Base-by-base conservation (phyloP, 495 filamentous ascomycete genomes). In the Clavariopsis aquatica region DNA sequence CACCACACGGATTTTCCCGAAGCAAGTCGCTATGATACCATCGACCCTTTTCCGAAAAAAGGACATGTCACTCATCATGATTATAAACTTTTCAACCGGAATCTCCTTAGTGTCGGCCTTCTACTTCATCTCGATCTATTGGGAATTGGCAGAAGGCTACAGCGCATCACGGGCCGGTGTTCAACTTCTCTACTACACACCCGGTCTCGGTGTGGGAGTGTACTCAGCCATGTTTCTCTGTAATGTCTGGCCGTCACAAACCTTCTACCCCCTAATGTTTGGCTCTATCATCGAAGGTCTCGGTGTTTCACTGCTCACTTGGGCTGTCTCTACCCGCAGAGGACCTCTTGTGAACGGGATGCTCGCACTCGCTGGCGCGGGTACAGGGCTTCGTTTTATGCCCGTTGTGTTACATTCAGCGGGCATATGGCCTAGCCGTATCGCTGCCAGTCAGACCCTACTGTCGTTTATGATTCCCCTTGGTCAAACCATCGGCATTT, bases 81-180 rank as follows among this genome's bases (percentile, higher is more conserved):
- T 80, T 31, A 72, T 86, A 65, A 81, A 84, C 71, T 81, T 85
- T 51, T 69, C 78, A 9, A 76, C 68, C 8, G 68, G 68, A 29
- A 79, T 82, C 71, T 78, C 78, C 58, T 75, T 80, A 68, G 81
- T 79, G 66, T 76, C 78, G 13, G 78, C 85, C 27, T 82, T 85
- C 70, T 88, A 88, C 70, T 87, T 84, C 64, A 80, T 86, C 66
- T 79, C 79, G 31, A 71, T 85, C 12, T 88, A 86, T 72, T 87
- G 85, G 68, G 75, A 80, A 1, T 66, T 86, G 9, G 84, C 85
- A 0, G 71, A 80, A 68, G 76, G 73, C 24, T 78, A 79, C 49
- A 58, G 57, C 13, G 70, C 84, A 10, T 76, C 77, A 19, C 68
- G 77, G 20, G 79, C 84, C 0, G 85, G 84, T 10, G 64, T 81